Evolutionary conservation across 805 yeast species (phyloP).

Genomic region (Lipomyces orientalis): DNA sequence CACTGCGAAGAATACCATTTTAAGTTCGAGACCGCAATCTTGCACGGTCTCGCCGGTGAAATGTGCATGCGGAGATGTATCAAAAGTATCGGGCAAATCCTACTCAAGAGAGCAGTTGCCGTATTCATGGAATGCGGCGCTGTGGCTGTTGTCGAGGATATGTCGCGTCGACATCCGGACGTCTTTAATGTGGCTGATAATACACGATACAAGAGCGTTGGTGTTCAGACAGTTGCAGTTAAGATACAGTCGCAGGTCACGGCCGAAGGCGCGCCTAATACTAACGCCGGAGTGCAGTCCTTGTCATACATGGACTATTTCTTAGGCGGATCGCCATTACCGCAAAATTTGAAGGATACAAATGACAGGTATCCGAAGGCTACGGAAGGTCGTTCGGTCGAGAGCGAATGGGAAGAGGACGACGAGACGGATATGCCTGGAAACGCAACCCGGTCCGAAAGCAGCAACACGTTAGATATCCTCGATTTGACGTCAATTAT

Average conservation of each 20-base stretch:
- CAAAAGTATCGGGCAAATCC: conserved; percentile 12
- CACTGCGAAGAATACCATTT: conserved; percentile 10
- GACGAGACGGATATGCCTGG: background rate
- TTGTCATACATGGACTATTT: background rate
- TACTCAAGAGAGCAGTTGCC: conserved; percentile 17
- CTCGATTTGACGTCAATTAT: conserved; percentile 38
- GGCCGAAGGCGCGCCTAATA: background rate
- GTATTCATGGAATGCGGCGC: conserved; percentile 26
- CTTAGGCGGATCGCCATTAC: background rate
- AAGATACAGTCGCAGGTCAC: background rate
- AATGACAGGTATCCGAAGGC: background rate
- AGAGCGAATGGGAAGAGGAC: background rate
- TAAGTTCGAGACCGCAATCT: conserved; percentile 15
- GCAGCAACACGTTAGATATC: conserved; percentile 31
- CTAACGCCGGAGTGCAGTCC: background rate
- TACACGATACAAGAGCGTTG: conserved; percentile 8
- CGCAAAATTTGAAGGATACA: background rate
- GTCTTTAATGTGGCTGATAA: conserved; percentile 1
- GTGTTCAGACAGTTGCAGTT: conserved; percentile 29
- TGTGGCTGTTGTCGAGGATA: conserved; percentile 21
- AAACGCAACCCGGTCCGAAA: background rate
- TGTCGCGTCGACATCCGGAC: conserved; percentile 8
- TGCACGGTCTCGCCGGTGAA: conserved; percentile 14
- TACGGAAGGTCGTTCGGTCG: background rate
- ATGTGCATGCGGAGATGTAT: conserved; percentile 22